These are phyloP conservation scores for Lagenidium sp. DNA, from an alignment of 352 stramenopile genomes.

Conservation along the genomic window DNA sequence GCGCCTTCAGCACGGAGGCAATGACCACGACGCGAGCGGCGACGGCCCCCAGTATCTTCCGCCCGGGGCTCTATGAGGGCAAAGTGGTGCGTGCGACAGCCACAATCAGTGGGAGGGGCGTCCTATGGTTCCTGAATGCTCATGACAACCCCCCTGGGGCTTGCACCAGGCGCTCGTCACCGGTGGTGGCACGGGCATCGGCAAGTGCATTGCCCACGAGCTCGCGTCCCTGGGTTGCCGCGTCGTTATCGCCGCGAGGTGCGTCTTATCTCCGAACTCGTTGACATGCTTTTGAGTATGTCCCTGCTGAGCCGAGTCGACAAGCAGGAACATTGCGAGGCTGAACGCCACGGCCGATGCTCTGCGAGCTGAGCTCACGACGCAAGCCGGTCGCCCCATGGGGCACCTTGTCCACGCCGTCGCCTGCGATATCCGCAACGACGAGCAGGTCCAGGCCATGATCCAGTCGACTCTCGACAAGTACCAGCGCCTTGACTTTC, in stretches of 20 bases:
- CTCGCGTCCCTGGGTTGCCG: slow-evolving; percentile 54
- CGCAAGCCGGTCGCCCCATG: slow-evolving; percentile 10
- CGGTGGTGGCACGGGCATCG: slow-evolving; percentile 71
- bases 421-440: slow-evolving; percentile 49
- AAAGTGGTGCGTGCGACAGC: slow-evolving; percentile 65
- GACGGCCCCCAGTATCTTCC: slow-evolving; percentile 34
- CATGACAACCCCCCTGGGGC: background rate
- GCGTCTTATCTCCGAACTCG: background rate
- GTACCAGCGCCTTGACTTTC: slow-evolving; percentile 76
- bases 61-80: slow-evolving; percentile 38
- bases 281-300: background rate
- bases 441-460: slow-evolving; percentile 54
- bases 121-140: no score
- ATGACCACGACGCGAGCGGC: slow-evolving; percentile 22
- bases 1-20: slow-evolving; percentile 2
- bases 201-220: slow-evolving; percentile 62
- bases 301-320: background rate
- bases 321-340: slow-evolving; percentile 37
- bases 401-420: slow-evolving; percentile 27
- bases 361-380: slow-evolving; percentile 29
- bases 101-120: no score
- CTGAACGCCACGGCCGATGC: slow-evolving; percentile 38
- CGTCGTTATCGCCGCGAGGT: slow-evolving; percentile 61
- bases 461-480: slow-evolving; percentile 48
- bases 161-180: slow-evolving; percentile 54